Evolutionary conservation across 2,329 filamentous ascomycete genomes (phyloP), one percentile per base, ranked within the genome.

Genomic region (Pleoardoris graminearum): DNA sequence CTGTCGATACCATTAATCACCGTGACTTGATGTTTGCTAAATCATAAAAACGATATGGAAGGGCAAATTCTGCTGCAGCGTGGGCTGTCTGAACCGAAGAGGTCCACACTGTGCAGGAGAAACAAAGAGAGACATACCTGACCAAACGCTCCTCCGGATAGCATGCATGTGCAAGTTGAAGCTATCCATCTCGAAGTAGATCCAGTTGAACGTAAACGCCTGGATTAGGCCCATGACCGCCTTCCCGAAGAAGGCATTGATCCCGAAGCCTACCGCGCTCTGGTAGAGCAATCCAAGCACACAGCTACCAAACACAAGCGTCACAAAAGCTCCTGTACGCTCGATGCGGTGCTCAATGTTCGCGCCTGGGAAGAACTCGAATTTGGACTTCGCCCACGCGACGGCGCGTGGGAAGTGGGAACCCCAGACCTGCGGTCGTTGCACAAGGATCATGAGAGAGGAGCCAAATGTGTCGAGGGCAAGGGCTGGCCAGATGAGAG

Each of bases 271-370:
- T 1, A 75, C 76, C 8, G 75, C 75, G 54, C 79, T 84, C 60
- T 86, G 84, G 63, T 83, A 86, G 35, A 86, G 72, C 30, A 86
- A 75, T 0, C 80, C 83, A 23, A 87, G 78, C 21, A 87, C 84
- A 1, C 80, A 83, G 58, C 86, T 86, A 14, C 85, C 85, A 59
- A 87, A 82, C 1, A 88, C 84, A 2, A 87, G 73, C 0, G 83
- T 82, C 0, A 87, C 82, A 61, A 87, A 88, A 0, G 84, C 84
- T 51, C 82, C 83, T 25, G 82, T 87, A 6, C 85, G 75, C 67
- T 87, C 85, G 4, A 84, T 82, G 49, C 82, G 80, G 67, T 88
- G 85, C 69, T 87, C 85, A 57, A 87, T 87, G 58, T 86, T 87
- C 41, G 83, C 74, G 0, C 82, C 83, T 2, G 83, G 85, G 48